phyloP scores from a whole-genome alignment of 768 basidiomycete genomes.

The Serendipita sp. region DNA sequence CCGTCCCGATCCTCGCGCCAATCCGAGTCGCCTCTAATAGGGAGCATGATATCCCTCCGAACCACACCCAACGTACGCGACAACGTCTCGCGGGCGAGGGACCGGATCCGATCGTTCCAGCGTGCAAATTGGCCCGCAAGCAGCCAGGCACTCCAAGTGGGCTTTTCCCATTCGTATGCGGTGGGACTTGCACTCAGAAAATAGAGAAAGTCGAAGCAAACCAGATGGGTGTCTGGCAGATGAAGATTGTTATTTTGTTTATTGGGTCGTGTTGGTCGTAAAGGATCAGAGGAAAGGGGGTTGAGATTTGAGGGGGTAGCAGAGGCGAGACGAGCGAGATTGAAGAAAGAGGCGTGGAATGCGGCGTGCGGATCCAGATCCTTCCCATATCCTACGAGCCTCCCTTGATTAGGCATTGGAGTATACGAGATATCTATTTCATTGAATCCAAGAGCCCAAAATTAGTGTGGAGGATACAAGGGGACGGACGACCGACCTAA shows the following conservation, averaged over 20 bases:
- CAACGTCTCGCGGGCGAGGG: slow-evolving; percentile 22
- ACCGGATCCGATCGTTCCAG: slow-evolving; percentile 30
- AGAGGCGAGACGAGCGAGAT: not conserved
- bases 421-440: not conserved
- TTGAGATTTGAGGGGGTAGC: not conserved
- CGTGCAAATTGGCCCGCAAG: slow-evolving; percentile 37
- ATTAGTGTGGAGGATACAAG: not conserved
- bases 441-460: no score
- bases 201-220: slow-evolving; percentile 29
- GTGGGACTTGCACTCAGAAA: slow-evolving; percentile 20
- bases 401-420: not conserved
- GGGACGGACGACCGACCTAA: not conserved
- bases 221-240: slow-evolving; percentile 25
- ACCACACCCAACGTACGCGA: not conserved
- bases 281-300: not conserved
- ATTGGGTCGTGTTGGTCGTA: not conserved
- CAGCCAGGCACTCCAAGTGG: slow-evolving; percentile 45
- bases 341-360: not conserved
- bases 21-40: not conserved
- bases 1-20: not conserved
- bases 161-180: slow-evolving; percentile 21
- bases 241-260: slow-evolving; percentile 10
- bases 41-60: not conserved
- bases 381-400: not conserved
- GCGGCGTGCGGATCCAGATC: not conserved